Percentiles rank a stretch among this genome's conserved stretches.
Conservation (phyloP, 371 early-diverging fungal genomes). For the Zancudomyces culisetae region DNA sequence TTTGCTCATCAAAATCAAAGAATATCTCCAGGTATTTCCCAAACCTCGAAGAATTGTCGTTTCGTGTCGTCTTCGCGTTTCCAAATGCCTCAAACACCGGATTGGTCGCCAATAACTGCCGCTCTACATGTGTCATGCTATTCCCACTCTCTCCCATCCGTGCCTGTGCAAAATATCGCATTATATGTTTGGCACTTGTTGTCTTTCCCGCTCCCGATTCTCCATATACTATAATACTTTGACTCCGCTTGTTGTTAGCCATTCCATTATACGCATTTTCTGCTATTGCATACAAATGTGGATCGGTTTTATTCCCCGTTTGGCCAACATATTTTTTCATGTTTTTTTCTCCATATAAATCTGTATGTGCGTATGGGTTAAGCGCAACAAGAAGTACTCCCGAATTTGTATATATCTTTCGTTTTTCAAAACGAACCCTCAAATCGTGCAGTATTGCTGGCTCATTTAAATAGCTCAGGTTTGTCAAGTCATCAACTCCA, state of each 20-base stretch:
- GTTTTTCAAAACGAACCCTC: slow-evolving; percentile 67
- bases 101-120: slow-evolving; percentile 81
- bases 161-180: slow-evolving; percentile 88
- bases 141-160: slow-evolving; percentile 13
- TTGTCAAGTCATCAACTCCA: slow-evolving; percentile 80
- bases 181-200: slow-evolving; percentile 88
- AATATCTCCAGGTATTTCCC: slow-evolving; percentile 96
- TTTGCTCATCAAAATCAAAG: slow-evolving; percentile 44
- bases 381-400: slow-evolving; percentile 96
- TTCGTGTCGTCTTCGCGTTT: slow-evolving; percentile 97
- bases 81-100: slow-evolving; percentile 99
- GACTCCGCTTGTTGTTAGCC: slow-evolving; percentile 77
- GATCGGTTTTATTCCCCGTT: slow-evolving; percentile 73
- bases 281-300: slow-evolving; percentile 98
- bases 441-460: slow-evolving; percentile 85
- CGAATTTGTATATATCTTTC: slow-evolving; percentile 94
- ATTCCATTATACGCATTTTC: slow-evolving; percentile 93
- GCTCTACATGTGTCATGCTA: slow-evolving; percentile 29
- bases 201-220: slow-evolving; percentile 97
- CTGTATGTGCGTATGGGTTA: slow-evolving; percentile 88
- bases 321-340: slow-evolving; percentile 84
- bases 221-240: slow-evolving; percentile 98
- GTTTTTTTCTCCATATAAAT: slow-evolving; percentile 69
- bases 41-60: slow-evolving; percentile 97
- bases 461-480: slow-evolving; percentile 80